phyloP scores from a whole-genome alignment of 306 rosid genomes.

The Cicer judaicum region DNA sequence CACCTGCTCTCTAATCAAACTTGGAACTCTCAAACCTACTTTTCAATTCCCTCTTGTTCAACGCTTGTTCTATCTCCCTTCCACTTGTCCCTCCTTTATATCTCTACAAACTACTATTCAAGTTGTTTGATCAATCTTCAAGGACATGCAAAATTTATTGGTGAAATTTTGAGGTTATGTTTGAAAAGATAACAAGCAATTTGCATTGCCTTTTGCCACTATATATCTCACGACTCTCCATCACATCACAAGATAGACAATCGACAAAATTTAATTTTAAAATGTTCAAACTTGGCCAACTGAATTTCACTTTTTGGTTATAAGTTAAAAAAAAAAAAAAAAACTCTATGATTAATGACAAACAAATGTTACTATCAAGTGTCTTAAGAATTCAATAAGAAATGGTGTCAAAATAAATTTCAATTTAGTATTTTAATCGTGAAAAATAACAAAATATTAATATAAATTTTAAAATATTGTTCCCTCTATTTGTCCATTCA shows the following conservation, averaged over 20 bases:
- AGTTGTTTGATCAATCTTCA: conserved; percentile 8
- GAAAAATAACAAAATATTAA: no score
- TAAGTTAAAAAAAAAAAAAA: no score
- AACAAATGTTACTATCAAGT: neutral
- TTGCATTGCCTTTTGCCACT: conserved; percentile 4
- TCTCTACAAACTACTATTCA: conserved; percentile 5
- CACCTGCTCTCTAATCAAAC: conserved; percentile 54
- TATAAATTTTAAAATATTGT: no score
- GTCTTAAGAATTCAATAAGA: neutral
- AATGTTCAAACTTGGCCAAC: no score
- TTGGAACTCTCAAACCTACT: conserved; percentile 50
- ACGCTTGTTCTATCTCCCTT: conserved; percentile 37
- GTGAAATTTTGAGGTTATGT: neutral
- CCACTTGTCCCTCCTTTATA: conserved; percentile 43
- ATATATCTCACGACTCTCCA: neutral
- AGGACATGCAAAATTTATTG: neutral
- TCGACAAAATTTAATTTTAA: neutral
- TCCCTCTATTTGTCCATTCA: no score
- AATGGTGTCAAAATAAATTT: no score
- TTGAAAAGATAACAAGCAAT: conserved; percentile 6
- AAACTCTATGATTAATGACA: no score
- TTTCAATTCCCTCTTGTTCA: conserved; percentile 52
- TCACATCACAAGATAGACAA: neutral
- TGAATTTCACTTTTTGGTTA: no score
- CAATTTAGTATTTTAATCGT: no score